These are phyloP conservation scores for Cladosporium sp. DNA, from an alignment of 2,329 filamentous ascomycete genomes.

Conservation along the genomic window DNA sequence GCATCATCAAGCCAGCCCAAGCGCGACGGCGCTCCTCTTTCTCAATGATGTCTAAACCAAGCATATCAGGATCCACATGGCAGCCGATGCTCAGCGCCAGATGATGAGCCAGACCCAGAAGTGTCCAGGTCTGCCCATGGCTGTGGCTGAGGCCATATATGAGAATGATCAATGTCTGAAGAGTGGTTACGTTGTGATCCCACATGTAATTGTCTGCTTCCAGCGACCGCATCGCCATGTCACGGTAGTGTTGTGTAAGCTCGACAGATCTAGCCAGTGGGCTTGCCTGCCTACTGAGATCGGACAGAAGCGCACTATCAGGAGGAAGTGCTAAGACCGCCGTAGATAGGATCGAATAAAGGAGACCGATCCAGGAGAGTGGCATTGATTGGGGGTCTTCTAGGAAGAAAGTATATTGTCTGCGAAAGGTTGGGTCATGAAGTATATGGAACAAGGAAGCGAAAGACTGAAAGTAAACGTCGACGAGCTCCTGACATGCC, in stretches of 20 bases:
- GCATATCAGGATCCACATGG: conserved; percentile 44
- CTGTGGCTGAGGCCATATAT: conserved; percentile 43
- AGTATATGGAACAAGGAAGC: conserved; percentile 44
- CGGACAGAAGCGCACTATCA: conserved; percentile 21
- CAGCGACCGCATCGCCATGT: conserved; percentile 42
- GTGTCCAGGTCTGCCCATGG: conserved; percentile 42
- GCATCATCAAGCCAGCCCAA: conserved; percentile 45
- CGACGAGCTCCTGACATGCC: conserved; percentile 32
- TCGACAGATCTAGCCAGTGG: conserved; percentile 42
- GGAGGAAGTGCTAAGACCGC: conserved; percentile 33
- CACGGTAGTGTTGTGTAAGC: conserved; percentile 42
- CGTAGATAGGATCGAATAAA: conserved; percentile 44
- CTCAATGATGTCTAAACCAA: conserved; percentile 40
- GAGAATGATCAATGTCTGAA: conserved; percentile 45
- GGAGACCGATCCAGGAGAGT: conserved; percentile 43
- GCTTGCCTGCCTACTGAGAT: conserved; percentile 42
- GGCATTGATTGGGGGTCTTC: conserved; percentile 41
- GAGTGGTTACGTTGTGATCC: conserved; percentile 44
- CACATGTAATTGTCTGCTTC: conserved; percentile 44
- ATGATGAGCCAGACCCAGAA: conserved; percentile 45
- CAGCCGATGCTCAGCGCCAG: conserved; percentile 47
- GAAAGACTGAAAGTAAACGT: conserved; percentile 35
- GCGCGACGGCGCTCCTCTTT: conserved; percentile 44
- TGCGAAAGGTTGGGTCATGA: conserved; percentile 45
- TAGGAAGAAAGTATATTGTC: conserved; percentile 43